Evolutionary conservation across 2,329 filamentous ascomycete genomes (phyloP), one percentile per base, ranked within the genome.

Genomic region (Thelonectria discophora): DNA sequence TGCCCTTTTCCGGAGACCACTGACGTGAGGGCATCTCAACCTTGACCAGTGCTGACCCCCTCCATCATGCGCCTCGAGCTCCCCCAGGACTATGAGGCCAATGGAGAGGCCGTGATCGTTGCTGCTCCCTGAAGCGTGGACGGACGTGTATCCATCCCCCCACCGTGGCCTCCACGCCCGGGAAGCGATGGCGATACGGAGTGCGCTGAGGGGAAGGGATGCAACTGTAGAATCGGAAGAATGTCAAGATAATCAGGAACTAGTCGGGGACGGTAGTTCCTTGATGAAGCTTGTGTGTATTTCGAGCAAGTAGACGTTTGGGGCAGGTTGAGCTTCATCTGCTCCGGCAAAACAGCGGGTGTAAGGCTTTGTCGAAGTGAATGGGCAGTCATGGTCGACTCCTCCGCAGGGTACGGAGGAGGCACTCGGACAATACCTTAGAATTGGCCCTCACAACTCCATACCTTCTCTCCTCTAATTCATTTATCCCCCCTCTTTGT

Each of bases 1-100:
- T 45, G 55, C 34, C 34, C 42, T 42, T 42, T 50, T 50, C 15
- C 12, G 12, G 34, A 37, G 34, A 15, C 34, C 34, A 37, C 34
- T 37, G 34, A 37, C 6, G 39, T 7, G n/a, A 42, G 39, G 17
- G 39, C 34, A 37, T 37, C 34, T 37, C 34, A 37, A 37, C 34
- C 15, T 15, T 37, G 34, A 37, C 34, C 34, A 15, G 34, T 37
- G 34, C 34, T 37, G 34, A 13, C 34, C 34, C 34, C 34, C 34
- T 37, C 34, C 34, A 13, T 21, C 21, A 47, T 47, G 45, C 45
- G 50, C 27, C 40, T 50, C 39, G 45, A 57, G 54, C 45, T 50
- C 54, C 46, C 51, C 51, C 50, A 46, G 40, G 51, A 46, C 51
- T 40, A 34, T 40, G 53, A 56, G 24, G 53, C 53, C 53, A 56